phyloP scores from a whole-genome alignment of 2,329 filamentous ascomycete genomes.

The Fusarium clavum region DNA sequence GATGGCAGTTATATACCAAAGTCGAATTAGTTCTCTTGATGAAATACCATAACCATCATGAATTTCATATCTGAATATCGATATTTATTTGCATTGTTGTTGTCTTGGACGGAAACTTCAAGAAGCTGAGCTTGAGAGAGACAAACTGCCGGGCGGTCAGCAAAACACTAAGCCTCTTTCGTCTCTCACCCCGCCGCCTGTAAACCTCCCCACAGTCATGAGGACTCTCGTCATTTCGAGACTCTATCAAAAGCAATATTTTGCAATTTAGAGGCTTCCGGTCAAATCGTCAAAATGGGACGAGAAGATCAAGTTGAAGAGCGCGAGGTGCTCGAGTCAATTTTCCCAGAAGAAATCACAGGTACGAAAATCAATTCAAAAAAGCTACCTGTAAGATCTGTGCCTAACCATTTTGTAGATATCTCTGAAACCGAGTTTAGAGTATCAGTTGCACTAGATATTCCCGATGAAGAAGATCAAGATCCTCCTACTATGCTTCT shows the following conservation, averaged over 20 bases:
- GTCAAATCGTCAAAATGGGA: conserved; percentile 60
- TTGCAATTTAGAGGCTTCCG: conserved; percentile 5
- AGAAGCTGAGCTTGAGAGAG: background rate
- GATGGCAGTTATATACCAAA: too few relatives aligned
- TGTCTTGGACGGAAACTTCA: background rate
- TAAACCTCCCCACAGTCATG: conserved; percentile 43
- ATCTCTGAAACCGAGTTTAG: conserved; percentile 91
- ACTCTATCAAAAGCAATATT: conserved; percentile 21
- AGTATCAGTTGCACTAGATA: conserved; percentile 86
- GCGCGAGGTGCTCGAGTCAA: conserved; percentile 96
- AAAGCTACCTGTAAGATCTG: background rate
- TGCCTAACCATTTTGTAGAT: conserved; percentile 64
- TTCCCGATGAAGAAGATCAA: conserved; percentile 72
- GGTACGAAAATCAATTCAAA: conserved; percentile 61
- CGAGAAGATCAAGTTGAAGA: conserved; percentile 94
- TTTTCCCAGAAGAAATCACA: conserved; percentile 97
- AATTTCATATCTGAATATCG: too few relatives aligned
- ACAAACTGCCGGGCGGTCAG: conserved; percentile 54
- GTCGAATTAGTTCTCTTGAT: fast-evolving
- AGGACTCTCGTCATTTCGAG: conserved; percentile 35
- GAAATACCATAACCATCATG: background rate
- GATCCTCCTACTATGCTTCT: conserved; percentile 81
- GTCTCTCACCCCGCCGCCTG: conserved; percentile 46
- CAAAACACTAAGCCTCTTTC: conserved; percentile 37
- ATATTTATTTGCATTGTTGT: background rate